Percentiles rank a stretch among this genome's conserved stretches.
Conservation (phyloP, 2,329 filamentous ascomycete species). For the Microdochium bolleyi region DNA sequence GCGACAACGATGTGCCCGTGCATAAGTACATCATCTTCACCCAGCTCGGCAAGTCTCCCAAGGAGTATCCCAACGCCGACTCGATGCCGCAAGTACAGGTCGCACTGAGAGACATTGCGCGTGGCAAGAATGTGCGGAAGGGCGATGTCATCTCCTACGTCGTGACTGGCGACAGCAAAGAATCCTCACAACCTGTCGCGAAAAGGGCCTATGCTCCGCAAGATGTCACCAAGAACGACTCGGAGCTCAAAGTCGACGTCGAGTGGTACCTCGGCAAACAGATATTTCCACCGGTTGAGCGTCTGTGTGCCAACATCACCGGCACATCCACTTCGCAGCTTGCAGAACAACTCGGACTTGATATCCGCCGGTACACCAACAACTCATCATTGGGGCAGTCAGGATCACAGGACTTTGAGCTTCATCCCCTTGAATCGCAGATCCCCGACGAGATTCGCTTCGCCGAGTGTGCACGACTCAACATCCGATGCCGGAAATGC, state of each 20-base stretch:
- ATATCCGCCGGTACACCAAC: constrained; percentile 78
- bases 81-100: constrained; percentile 98
- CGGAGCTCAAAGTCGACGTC: constrained; percentile 75
- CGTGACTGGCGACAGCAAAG: constrained; percentile 66
- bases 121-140: constrained; percentile 80
- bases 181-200: constrained; percentile 59
- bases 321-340: constrained; percentile 87
- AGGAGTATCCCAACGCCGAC: constrained; percentile 89
- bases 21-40: constrained; percentile 97
- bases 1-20: constrained; percentile 63
- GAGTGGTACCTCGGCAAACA: constrained; percentile 98
- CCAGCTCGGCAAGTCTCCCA: constrained; percentile 88
- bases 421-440: constrained; percentile 88
- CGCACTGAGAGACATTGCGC: constrained; percentile 76
- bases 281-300: constrained; percentile 94
- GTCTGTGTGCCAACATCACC: constrained; percentile 90
- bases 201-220: constrained; percentile 85
- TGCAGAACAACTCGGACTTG: constrained; percentile 88
- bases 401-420: constrained; percentile 54
- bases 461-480: constrained; percentile 67
- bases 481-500: constrained; percentile 75
- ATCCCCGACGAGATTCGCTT: constrained; percentile 90
- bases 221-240: constrained; percentile 73
- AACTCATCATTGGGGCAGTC: constrained; percentile 34
- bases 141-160: constrained; percentile 97